Percentiles rank a stretch among this genome's conserved stretches.
These are phyloP conservation scores for Neltuma alba DNA, from an alignment of 306 rosid genomes.

Conservation along the genomic window DNA sequence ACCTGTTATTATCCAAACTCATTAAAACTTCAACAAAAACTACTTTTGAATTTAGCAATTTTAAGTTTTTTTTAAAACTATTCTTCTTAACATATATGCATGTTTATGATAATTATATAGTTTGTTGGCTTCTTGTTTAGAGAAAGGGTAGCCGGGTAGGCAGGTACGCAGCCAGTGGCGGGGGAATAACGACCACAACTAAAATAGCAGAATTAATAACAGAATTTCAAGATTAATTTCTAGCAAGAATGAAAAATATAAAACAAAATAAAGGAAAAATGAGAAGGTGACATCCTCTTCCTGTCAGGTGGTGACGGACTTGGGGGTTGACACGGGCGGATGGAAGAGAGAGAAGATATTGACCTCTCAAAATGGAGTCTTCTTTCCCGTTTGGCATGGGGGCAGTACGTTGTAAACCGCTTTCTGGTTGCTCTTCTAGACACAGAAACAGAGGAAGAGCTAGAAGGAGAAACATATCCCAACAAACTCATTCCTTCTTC, in stretches of 20 bases:
- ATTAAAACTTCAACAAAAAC: no score
- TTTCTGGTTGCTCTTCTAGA: background rate
- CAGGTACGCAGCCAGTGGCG: background rate
- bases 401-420: conserved; percentile 16
- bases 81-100: no score
- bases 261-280: background rate
- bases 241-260: background rate
- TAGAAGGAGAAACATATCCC: background rate
- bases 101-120: background rate
- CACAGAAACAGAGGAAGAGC: conserved; percentile 1
- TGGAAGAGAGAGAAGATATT: background rate
- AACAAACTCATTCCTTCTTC: background rate
- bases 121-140: background rate
- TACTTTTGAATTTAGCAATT: no score
- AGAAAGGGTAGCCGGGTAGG: background rate
- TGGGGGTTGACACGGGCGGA: background rate
- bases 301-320: background rate
- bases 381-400: background rate
- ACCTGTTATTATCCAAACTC: no score
- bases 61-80: no score
- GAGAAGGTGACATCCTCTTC: background rate
- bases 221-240: background rate
- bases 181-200: background rate
- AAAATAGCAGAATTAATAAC: conserved; percentile 4
- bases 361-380: conserved; percentile 10